These are phyloP conservation scores for Fomitopsis pinicola DNA, from an alignment of 1,284 basidiomycete genomes.

Conservation along the genomic window DNA sequence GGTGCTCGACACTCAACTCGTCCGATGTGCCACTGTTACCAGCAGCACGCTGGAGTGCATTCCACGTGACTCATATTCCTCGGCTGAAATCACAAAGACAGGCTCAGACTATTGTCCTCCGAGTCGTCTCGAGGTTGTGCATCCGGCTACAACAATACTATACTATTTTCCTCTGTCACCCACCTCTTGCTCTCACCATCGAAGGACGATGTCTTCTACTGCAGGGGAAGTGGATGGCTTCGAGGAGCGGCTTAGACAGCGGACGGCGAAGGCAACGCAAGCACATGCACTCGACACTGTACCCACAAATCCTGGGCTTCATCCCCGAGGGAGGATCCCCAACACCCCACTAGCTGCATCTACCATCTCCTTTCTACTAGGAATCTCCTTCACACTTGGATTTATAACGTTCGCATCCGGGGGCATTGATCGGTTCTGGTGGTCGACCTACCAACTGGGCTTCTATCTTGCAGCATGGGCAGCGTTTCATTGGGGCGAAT, in stretches of 20 bases:
- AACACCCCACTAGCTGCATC: constrained; percentile 79
- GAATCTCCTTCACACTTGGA: constrained; percentile 57
- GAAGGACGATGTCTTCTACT: neutral
- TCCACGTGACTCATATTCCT: neutral
- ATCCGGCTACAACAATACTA: neutral
- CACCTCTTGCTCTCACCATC: neutral
- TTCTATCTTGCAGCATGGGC: constrained; percentile 82
- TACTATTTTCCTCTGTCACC: neutral
- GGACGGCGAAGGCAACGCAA: constrained; percentile 16
- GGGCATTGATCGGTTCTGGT: constrained; percentile 47
- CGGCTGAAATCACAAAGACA: neutral
- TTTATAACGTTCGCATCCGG: constrained; percentile 42
- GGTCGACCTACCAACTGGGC: constrained; percentile 74
- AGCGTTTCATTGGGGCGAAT: constrained; percentile 92
- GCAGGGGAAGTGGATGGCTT: constrained; percentile 29
- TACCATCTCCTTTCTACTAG: constrained; percentile 73
- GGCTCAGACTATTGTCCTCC: neutral
- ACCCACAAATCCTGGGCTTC: constrained; percentile 32
- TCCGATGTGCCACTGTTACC: neutral
- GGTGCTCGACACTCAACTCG: neutral
- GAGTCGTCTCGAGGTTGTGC: no score
- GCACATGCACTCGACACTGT: constrained; percentile 50
- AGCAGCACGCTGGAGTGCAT: neutral
- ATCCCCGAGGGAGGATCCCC: constrained; percentile 62
- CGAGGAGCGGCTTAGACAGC: constrained; percentile 45